These are phyloP conservation scores for Sordaria brevicollis DNA, from an alignment of 495 filamentous ascomycete species.

Conservation along the genomic window DNA sequence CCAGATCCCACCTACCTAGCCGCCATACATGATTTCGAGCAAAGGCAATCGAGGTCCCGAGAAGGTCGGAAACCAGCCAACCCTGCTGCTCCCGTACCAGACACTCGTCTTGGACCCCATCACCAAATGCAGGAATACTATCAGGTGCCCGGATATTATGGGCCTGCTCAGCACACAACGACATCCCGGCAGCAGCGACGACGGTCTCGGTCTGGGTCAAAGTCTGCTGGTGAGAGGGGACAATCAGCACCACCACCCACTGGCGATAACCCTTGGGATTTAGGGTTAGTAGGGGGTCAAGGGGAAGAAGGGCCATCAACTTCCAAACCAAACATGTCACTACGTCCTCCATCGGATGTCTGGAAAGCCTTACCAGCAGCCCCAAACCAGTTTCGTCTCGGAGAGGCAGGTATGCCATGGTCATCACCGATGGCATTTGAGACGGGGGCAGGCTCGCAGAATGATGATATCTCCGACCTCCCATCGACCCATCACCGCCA, in stretches of 20 bases:
- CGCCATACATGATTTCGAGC: constrained; percentile 22
- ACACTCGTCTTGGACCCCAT: not conserved
- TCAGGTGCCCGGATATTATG: constrained; percentile 1
- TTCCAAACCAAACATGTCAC: not conserved
- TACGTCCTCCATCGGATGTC: constrained; percentile 6
- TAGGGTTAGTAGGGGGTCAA: constrained; percentile 7
- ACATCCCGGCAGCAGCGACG: constrained; percentile 12
- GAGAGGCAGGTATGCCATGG: constrained; percentile 36
- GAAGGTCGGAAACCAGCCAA: constrained; percentile 3
- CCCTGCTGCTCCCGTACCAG: not conserved
- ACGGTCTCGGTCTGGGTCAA: constrained; percentile 18
- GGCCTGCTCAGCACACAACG: constrained; percentile 1
- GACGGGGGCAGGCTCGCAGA: constrained; percentile 4
- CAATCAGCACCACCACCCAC: constrained; percentile 35
- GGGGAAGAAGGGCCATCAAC: not conserved
- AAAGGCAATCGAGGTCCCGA: constrained; percentile 16
- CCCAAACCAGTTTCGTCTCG: constrained; percentile 32
- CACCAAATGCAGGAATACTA: constrained; percentile 26
- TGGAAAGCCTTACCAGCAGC: constrained; percentile 30
- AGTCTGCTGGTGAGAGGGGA: constrained; percentile 26
- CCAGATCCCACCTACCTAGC: constrained; percentile 32
- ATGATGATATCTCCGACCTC: constrained; percentile 2
- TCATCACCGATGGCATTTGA: constrained; percentile 24
- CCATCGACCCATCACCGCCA: not conserved
- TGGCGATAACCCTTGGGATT: constrained; percentile 34